Base-by-base conservation (phyloP, 1,284 basidiomycete genomes). In the Pisolithus thermaeus region DNA sequence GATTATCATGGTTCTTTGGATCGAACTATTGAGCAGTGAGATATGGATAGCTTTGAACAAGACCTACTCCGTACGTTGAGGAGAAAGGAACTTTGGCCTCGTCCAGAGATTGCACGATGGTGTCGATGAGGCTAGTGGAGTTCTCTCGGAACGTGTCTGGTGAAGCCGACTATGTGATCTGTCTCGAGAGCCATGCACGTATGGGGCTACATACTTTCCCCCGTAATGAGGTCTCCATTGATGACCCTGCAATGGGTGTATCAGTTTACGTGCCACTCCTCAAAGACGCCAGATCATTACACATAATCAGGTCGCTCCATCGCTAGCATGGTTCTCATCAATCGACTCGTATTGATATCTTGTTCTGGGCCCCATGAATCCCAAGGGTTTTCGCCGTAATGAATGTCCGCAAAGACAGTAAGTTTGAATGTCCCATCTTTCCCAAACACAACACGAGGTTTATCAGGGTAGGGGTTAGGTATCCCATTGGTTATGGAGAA, bases 311-410 rank as follows among this genome's bases (percentile, higher is more conserved):
- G 83, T 37, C 67, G 67, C 63, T 85, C 83, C 45, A 75, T 67
- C 1, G 64, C 58, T 25, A 86, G 59, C 9, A 85, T 71, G 0
- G 58, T 69, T 25, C 73, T 71, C 78, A 84, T 81, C 52, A 86
- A 58, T n/a, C 61, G 61, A 1, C 70, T 71, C 50, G 80, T 83
- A 42, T 83, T 80, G 23, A 71, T 62, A 55, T 86, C 83, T 57
- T 86, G 82, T 56, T 75, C 64, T 20, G 78, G 80, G 0, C 83
- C 83, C 81, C 82, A 83, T 7, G 54, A 63, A 49, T 83, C 81
- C 80, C 81, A 83, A 7, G 82, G 81, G 58, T 84, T 83, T 63
- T 84, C 83, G 22, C 83, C 84, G 53, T 74, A 85, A 59, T 86
- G 84, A 30, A 84, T 61, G 58, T 86, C 84, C 3, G 81, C 83